Percentiles rank a stretch among this genome's conserved stretches.
These are phyloP conservation scores for Rhodomyrtus tomentosa DNA, from an alignment of 345 rosid genomes.

Conservation along the genomic window DNA sequence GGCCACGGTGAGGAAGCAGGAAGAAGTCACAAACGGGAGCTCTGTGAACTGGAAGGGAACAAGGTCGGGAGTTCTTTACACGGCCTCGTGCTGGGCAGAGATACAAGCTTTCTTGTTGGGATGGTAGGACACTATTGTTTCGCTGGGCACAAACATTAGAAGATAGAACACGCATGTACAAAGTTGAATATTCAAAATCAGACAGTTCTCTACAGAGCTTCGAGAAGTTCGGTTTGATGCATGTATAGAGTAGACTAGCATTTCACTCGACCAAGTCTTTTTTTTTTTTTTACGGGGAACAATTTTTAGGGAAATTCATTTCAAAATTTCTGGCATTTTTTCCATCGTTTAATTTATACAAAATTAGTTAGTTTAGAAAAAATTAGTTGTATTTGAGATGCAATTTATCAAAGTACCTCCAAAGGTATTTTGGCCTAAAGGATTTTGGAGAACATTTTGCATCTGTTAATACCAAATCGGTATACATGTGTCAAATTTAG, in stretches of 20 bases:
- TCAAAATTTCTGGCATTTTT: too few species aligned
- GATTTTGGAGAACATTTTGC: too few species aligned
- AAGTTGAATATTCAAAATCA: constrained; percentile 1
- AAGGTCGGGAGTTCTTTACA: constrained; percentile 62
- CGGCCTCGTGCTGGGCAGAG: constrained; percentile 89
- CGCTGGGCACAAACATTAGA: constrained; percentile 2
- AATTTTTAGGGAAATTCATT: too few species aligned
- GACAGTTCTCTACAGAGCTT: neutral
- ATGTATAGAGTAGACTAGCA: neutral
- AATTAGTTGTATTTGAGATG: too few species aligned
- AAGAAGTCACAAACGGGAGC: constrained; percentile 30
- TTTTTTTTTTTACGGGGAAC: neutral
- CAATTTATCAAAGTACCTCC: too few species aligned
- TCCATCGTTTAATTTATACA: too few species aligned
- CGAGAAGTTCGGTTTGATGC: neutral
- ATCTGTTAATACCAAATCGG: too few species aligned
- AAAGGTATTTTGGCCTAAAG: too few species aligned
- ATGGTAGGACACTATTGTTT: constrained; percentile 26
- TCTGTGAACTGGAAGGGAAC: constrained; percentile 45
- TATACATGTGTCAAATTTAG: too few species aligned
- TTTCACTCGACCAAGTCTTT: neutral
- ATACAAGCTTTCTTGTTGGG: constrained; percentile 86
- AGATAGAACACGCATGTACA: neutral
- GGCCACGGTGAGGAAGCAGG: constrained; percentile 68
- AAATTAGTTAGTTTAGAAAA: too few species aligned